Evolutionary conservation across 805 yeast species (phyloP).

Genomic region (Saccharomycopsis sp.): DNA sequence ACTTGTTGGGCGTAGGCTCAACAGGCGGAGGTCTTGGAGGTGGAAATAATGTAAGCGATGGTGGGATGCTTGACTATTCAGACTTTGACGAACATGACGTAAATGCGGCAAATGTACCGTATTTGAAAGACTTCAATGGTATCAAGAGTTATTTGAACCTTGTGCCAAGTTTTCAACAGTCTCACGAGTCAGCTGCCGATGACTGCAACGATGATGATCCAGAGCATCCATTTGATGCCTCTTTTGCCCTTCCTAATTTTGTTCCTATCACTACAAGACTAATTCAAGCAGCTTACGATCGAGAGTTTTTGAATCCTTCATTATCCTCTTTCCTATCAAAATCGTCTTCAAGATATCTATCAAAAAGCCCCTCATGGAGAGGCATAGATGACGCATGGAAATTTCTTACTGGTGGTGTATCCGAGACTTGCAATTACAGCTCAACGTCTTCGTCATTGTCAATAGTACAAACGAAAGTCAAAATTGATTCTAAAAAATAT

Average conservation of each 20-base stretch:
- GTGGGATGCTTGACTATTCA: constrained; percentile 8
- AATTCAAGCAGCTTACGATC: constrained; percentile 58
- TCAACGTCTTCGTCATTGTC: constrained; percentile 6
- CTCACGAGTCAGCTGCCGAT: constrained; percentile 16
- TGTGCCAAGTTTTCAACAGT: constrained; percentile 33
- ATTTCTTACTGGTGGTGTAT: constrained; percentile 28
- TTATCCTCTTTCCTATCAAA: constrained; percentile 16
- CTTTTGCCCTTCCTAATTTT: constrained; percentile 72
- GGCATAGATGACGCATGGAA: constrained; percentile 34
- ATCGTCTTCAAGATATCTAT: constrained; percentile 23
- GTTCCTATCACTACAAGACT: constrained; percentile 71
- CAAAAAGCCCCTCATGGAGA: constrained; percentile 29
- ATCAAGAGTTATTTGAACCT: constrained; percentile 39
- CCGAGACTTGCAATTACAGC: constrained; percentile 18
- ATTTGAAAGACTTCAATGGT: constrained; percentile 30
- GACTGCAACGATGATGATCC: constrained; percentile 29
- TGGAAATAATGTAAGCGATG: not conserved
- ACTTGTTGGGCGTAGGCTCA: constrained; percentile 4
- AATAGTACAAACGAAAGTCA: constrained; percentile 1
- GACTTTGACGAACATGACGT: constrained; percentile 27
- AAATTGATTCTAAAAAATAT: constrained; percentile 8
- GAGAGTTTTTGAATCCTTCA: constrained; percentile 40
- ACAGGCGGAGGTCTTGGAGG: not conserved
- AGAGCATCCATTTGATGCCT: constrained; percentile 39
- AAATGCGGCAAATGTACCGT: constrained; percentile 14